Percentiles rank a stretch among this genome's conserved stretches.
phyloP scores from a whole-genome alignment of 768 basidiomycete genomes.

The Tulasnella sp. region DNA sequence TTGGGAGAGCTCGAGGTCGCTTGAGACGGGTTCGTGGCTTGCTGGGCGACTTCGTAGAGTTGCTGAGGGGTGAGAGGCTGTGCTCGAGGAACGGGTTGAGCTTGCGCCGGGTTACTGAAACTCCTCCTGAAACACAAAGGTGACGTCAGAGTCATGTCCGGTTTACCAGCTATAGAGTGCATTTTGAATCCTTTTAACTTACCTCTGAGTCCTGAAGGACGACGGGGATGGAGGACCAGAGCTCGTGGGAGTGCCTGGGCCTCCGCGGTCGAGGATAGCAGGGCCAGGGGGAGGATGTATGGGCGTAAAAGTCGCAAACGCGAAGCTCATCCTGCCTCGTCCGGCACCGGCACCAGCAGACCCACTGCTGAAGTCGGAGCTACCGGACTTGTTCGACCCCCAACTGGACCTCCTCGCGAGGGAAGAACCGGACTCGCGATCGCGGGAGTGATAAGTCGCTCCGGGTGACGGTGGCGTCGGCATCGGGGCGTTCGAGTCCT shows the following conservation, averaged over 20 bases:
- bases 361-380: slow-evolving; percentile 21
- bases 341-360: slow-evolving; percentile 18
- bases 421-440: slow-evolving; percentile 1
- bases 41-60: slow-evolving; percentile 52
- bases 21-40: slow-evolving; percentile 2
- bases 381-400: slow-evolving; percentile 28
- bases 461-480: not conserved
- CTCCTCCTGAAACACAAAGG: slow-evolving; percentile 19
- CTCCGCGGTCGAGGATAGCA: slow-evolving; percentile 8
- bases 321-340: slow-evolving; percentile 43
- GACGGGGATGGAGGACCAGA: slow-evolving; percentile 17
- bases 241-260: slow-evolving; percentile 14
- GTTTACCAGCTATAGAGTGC: not conserved
- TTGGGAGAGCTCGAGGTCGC: not conserved
- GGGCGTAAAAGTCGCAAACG: slow-evolving; percentile 49
- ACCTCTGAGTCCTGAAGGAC: slow-evolving; percentile 15
- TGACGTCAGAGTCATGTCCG: slow-evolving; percentile 36
- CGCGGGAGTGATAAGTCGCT: slow-evolving; percentile 11
- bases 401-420: slow-evolving; percentile 10
- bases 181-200: slow-evolving; percentile 18
- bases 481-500: not conserved
- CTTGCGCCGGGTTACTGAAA: slow-evolving; percentile 21
- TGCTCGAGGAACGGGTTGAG: slow-evolving; percentile 30
- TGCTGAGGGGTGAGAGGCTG: slow-evolving; percentile 54
- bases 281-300: slow-evolving; percentile 12